Conservation (phyloP, 1,284 basidiomycete species). For the Amylostereum chailletii region DNA sequence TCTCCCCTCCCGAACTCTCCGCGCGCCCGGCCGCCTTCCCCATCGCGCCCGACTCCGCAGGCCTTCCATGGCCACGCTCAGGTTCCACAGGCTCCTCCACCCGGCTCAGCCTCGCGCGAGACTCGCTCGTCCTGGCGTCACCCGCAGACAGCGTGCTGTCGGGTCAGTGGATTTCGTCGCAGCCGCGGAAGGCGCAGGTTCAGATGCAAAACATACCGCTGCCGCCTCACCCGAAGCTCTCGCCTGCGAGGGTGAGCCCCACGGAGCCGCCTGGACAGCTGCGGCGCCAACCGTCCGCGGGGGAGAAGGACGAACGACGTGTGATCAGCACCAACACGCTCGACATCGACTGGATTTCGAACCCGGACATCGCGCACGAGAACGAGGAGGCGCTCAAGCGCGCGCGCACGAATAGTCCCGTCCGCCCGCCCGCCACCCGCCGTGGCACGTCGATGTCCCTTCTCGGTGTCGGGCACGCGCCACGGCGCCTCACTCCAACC, state of each 20-base stretch:
- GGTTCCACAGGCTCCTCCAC: too few relatives aligned
- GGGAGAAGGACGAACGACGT: neutral
- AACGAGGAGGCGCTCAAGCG: neutral
- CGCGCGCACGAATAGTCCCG: slow-evolving; percentile 8
- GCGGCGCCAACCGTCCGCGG: neutral
- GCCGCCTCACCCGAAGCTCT: too few relatives aligned
- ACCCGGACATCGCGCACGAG: slow-evolving; percentile 2
- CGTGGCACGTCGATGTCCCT: neutral
- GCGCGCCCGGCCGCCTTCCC: neutral
- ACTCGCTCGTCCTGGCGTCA: neutral
- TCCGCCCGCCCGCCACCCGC: neutral
- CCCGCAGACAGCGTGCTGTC: neutral
- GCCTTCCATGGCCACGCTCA: neutral
- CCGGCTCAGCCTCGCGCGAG: too few relatives aligned
- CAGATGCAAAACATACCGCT: too few relatives aligned
- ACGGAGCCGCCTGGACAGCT: neutral
- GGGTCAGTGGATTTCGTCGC: neutral
- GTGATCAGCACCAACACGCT: neutral
- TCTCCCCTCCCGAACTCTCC: neutral
- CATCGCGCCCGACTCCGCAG: neutral
- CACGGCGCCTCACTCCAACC: slow-evolving; percentile 14
- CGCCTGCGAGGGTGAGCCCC: too few relatives aligned
- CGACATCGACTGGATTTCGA: slow-evolving; percentile 7
- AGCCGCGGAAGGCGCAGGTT: neutral
- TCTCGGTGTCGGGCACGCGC: slow-evolving; percentile 17